Evolutionary conservation across 352 stramenopile genomes (phyloP).

Genomic region (Globisporangium okanoganense): DNA sequence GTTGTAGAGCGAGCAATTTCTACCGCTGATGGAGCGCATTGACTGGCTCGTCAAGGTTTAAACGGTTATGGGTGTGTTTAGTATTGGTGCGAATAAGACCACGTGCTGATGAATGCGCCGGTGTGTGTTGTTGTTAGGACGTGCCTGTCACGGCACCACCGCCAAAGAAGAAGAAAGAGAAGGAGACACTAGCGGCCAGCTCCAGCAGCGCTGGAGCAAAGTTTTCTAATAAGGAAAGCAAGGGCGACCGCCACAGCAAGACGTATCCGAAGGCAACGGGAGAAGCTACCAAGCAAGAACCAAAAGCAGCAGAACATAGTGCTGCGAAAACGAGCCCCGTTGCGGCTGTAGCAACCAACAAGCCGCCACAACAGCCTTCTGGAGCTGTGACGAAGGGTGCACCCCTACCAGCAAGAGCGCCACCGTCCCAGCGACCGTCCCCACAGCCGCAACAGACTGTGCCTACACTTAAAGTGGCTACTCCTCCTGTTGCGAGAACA

Average conservation of each 20-base stretch:
- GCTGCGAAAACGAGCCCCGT: neutral
- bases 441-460: neutral
- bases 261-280: neutral
- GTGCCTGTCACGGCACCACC: neutral
- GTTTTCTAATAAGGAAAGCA: neutral
- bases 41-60: slow-evolving; percentile 14
- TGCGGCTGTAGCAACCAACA: neutral
- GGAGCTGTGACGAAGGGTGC: neutral
- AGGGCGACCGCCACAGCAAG: neutral
- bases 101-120: neutral
- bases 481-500: neutral
- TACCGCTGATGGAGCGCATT: slow-evolving; percentile 10
- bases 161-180: slow-evolving; percentile 7
- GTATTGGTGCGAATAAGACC: neutral
- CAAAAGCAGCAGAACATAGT: neutral
- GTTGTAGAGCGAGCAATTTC: slow-evolving; percentile 7
- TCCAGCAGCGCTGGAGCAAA: neutral
- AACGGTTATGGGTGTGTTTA: neutral
- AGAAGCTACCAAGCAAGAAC: neutral
- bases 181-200: neutral
- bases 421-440: neutral
- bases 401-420: neutral
- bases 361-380: neutral
- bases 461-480: neutral
- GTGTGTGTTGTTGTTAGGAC: neutral